phyloP scores from a whole-genome alignment of 169 alveolate genomes.

The Eimeria zaria region DNA sequence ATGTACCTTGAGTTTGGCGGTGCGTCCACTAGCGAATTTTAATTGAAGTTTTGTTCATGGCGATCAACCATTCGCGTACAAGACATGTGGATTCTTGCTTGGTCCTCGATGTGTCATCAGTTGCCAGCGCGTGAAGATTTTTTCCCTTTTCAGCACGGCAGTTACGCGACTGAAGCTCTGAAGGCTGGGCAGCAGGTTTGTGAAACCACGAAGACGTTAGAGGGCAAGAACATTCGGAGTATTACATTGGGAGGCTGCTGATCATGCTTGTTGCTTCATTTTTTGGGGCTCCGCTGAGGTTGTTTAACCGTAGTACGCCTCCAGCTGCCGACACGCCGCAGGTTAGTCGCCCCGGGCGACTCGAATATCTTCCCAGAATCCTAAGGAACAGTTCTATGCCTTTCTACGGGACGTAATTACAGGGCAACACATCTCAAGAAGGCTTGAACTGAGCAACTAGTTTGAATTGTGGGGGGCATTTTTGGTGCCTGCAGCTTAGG shows the following conservation, averaged over 20 bases:
- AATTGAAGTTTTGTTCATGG: neutral
- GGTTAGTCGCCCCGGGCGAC: neutral
- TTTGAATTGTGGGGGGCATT: neutral
- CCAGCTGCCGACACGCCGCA: constrained; percentile 1
- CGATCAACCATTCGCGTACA: neutral
- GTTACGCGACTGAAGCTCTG: neutral
- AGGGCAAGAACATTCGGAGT: neutral
- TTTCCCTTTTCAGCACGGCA: neutral
- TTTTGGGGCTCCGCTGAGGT: neutral
- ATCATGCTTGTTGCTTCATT: neutral
- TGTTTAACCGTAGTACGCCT: neutral
- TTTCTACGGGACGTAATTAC: neutral
- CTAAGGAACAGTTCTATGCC: neutral
- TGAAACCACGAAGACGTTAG: neutral
- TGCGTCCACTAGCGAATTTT: neutral
- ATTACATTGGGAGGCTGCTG: neutral
- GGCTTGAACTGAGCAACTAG: constrained; percentile 7
- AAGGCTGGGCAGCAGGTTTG: neutral
- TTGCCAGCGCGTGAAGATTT: constrained; percentile 8
- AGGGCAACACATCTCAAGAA: neutral
- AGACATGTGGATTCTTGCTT: neutral
- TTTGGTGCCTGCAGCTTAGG: neutral
- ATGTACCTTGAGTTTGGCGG: neutral
- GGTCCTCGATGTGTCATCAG: neutral
- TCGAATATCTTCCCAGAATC: neutral